Evolutionary conservation across 2,329 filamentous ascomycete genomes (phyloP), one percentile per base, ranked within the genome.

Genomic region (Aspergillus pseudoglaucus): DNA sequence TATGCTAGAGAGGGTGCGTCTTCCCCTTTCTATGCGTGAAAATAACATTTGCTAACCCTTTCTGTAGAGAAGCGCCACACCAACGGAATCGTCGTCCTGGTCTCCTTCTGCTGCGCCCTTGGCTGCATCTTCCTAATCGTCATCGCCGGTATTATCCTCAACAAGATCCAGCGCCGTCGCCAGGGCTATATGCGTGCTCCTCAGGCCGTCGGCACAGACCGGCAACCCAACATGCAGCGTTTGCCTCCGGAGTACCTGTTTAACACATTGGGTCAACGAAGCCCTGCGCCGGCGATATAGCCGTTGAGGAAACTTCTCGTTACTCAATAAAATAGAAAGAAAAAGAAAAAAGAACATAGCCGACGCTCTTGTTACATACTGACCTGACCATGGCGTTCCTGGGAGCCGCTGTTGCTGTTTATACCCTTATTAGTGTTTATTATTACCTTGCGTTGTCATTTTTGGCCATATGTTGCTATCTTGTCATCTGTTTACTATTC

Each of bases 1-100:
- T 93, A 95, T 71, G 77, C 73, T 22, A 72, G 77, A 49, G 68
- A 73, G 57, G 67, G 84, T 87, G 17, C 18, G 37, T 39, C 9
- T 20, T 22, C 17, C 37, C 18, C 39, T 17, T 44, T 30, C 51
- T 17, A 47, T 42, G 15, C 17, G 6, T 6, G 7, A 30, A 10
- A 37, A 30, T 17, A 18, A 30, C 12, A 10, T 18, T 33, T 10
- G 46, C 50, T 59, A 54, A 57, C 44, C 23, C 27, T 47, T 25
- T 51, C 42, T 41, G 39, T 49, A 70, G 66, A 57, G 45, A 56
- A 62, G 45, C 63, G 66, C 49, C 71, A 65, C 52, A 73, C 72
- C 7, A 67, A 66, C 47, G 72, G 72, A 30, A 73, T 75, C 32
- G 68, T 71, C 17, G 65, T 75, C 18, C 59, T 75, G 17, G 64